Percentiles rank a stretch among this genome's conserved stretches.
These are phyloP conservation scores for Dionaea muscipula DNA, from an alignment of 179 eudicot species.

Conservation along the genomic window DNA sequence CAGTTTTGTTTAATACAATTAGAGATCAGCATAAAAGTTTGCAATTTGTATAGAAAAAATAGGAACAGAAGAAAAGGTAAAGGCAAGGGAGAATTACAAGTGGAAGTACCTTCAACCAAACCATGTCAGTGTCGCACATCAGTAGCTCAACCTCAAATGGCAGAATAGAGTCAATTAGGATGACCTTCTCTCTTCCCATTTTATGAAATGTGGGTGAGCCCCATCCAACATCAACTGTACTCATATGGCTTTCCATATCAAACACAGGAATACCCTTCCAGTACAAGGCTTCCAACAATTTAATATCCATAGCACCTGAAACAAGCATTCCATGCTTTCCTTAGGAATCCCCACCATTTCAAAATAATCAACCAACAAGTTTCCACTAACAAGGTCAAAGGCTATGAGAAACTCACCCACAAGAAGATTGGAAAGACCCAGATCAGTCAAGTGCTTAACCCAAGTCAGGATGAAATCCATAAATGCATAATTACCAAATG, in stretches of 20 bases:
- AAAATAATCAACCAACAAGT: not conserved
- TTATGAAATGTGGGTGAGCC: slow-evolving; percentile 93
- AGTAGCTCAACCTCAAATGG: slow-evolving; percentile 82
- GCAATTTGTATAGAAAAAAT: too few relatives aligned
- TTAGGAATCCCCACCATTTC: not conserved
- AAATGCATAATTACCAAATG: slow-evolving; percentile 98
- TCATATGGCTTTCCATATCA: slow-evolving; percentile 99
- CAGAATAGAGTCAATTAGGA: slow-evolving; percentile 70
- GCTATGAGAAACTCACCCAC: too few relatives aligned
- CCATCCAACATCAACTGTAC: slow-evolving; percentile 95
- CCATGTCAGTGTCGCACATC: slow-evolving; percentile 99
- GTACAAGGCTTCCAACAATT: slow-evolving; percentile 75
- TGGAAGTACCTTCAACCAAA: slow-evolving; percentile 84
- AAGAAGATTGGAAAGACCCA: slow-evolving; percentile 68
- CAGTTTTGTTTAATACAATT: too few relatives aligned
- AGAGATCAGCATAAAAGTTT: too few relatives aligned
- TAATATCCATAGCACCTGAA: slow-evolving; percentile 98
- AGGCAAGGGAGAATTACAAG: not conserved
- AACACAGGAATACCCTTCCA: slow-evolving; percentile 94
- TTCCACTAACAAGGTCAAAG: not conserved
- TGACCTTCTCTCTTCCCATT: slow-evolving; percentile 97
- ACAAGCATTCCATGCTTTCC: slow-evolving; percentile 9
- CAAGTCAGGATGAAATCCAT: slow-evolving; percentile 93
- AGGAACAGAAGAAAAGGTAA: too few relatives aligned
- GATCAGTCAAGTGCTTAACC: slow-evolving; percentile 85